Evolutionary conservation across 2,329 filamentous ascomycete species (phyloP).

Genomic region (Shiraia bambusicola): DNA sequence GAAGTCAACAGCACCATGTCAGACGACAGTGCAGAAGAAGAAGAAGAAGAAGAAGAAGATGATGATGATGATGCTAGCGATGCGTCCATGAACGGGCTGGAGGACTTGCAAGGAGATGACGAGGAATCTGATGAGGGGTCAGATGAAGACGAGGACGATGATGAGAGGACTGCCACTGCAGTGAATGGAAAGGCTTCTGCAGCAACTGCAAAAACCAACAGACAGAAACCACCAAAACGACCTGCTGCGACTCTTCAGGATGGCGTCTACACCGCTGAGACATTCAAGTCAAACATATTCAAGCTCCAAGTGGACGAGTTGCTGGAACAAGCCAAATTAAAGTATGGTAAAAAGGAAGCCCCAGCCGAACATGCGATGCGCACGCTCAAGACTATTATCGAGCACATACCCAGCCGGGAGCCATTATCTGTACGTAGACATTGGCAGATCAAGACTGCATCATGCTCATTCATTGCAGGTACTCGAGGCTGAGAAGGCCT

Average conservation of each 20-base stretch:
- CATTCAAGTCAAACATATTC: slow-evolving; percentile 68
- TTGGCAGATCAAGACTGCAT: too few relatives aligned
- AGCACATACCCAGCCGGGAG: slow-evolving; percentile 55
- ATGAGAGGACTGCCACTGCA: slow-evolving; percentile 14
- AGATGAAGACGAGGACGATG: slow-evolving; percentile 16
- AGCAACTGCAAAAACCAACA: slow-evolving; percentile 9
- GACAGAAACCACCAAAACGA: slow-evolving; percentile 22
- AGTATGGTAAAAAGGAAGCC: slow-evolving; percentile 59
- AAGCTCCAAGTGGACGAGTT: slow-evolving; percentile 68
- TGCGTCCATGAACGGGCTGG: slow-evolving; percentile 11
- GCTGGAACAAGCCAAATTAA: slow-evolving; percentile 57
- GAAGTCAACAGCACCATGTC: slow-evolving; percentile 17
- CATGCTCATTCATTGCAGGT: slow-evolving; percentile 54
- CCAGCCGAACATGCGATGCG: slow-evolving; percentile 50
- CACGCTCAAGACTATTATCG: slow-evolving; percentile 44
- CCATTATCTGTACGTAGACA: slow-evolving; percentile 46
- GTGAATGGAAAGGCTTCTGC: slow-evolving; percentile 8
- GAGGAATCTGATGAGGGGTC: not conserved
- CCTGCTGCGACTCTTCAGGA: slow-evolving; percentile 30
- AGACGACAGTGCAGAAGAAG: slow-evolving; percentile 17
- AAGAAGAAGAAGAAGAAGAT: slow-evolving; percentile 15
- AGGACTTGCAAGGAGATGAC: slow-evolving; percentile 9
- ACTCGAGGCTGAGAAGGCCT: slow-evolving; percentile 65
- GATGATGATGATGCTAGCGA: slow-evolving; percentile 12
- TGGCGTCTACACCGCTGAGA: slow-evolving; percentile 52